These are phyloP conservation scores for Solanum megistacrolobum DNA, from an alignment of 257 asterid species.

Conservation along the genomic window DNA sequence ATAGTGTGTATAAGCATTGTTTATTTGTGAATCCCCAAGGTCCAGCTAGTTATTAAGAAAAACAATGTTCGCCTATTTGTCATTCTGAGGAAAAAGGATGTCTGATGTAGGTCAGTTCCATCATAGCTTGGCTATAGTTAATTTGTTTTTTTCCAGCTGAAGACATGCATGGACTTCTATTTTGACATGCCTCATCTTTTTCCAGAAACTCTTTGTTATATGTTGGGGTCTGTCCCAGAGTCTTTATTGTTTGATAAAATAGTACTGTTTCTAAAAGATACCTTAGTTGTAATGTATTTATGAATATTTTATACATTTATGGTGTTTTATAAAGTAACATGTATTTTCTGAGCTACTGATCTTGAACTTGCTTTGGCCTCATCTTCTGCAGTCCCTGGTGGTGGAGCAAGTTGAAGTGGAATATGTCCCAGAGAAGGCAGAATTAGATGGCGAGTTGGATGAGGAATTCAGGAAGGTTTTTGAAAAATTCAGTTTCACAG, in stretches of 20 bases:
- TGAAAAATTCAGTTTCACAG: conserved; percentile 71
- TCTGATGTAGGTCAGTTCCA: not conserved
- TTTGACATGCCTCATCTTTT: not conserved
- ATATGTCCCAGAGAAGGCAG: conserved; percentile 84
- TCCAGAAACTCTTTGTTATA: not conserved
- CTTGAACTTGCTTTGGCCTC: not conserved
- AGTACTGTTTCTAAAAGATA: not conserved
- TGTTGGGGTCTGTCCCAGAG: not conserved
- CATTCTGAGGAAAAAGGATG: not conserved
- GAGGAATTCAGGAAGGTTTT: conserved; percentile 82
- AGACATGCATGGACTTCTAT: not conserved
- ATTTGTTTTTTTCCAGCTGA: not conserved
- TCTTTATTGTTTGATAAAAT: not conserved
- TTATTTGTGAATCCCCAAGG: not conserved
- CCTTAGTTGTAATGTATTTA: not conserved
- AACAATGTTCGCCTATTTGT: not conserved
- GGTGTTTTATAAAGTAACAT: not conserved
- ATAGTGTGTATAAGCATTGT: not conserved
- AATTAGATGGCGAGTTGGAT: conserved; percentile 49
- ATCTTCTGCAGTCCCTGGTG: conserved; percentile 31
- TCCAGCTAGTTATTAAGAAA: not conserved
- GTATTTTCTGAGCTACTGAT: not conserved
- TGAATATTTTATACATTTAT: not conserved
- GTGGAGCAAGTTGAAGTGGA: conserved; percentile 71
- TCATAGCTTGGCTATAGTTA: not conserved